Evolutionary conservation across 139 green algal genomes (phyloP).

Genomic region (Coelastrella sp.): DNA sequence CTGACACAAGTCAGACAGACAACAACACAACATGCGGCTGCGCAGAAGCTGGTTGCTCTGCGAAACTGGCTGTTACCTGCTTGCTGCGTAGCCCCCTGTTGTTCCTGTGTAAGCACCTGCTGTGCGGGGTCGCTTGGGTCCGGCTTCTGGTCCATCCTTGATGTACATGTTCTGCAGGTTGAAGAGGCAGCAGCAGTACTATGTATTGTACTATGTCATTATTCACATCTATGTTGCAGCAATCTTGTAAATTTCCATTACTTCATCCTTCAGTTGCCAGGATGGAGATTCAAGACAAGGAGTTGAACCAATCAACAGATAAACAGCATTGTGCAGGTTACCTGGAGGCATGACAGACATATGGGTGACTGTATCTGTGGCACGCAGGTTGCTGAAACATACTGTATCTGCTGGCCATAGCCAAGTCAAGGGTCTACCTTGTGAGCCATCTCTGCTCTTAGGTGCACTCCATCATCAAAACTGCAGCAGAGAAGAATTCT

Average conservation of each 20-base stretch:
- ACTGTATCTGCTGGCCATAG: not conserved
- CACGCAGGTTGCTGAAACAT: too few species aligned
- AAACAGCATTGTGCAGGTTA: too few species aligned
- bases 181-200: not conserved
- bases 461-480: slow-evolving; percentile 75
- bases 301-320: too few species aligned
- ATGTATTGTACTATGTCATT: too few species aligned
- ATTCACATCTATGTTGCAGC: too few species aligned
- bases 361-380: not conserved
- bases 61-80: not conserved
- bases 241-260: too few species aligned
- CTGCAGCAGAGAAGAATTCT: slow-evolving; percentile 59
- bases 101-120: not conserved
- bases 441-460: slow-evolving; percentile 90
- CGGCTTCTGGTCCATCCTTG: slow-evolving; percentile 51
- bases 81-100: not conserved
- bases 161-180: slow-evolving; percentile 79
- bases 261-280: too few species aligned
- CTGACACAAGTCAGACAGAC: too few species aligned
- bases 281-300: too few species aligned
- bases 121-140: slow-evolving; percentile 39
- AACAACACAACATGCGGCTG: too few species aligned
- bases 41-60: too few species aligned
- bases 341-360: not conserved
- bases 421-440: slow-evolving; percentile 58